Conservation (phyloP, 805 yeast genomes). For the Cyberlindnera maritima region DNA sequence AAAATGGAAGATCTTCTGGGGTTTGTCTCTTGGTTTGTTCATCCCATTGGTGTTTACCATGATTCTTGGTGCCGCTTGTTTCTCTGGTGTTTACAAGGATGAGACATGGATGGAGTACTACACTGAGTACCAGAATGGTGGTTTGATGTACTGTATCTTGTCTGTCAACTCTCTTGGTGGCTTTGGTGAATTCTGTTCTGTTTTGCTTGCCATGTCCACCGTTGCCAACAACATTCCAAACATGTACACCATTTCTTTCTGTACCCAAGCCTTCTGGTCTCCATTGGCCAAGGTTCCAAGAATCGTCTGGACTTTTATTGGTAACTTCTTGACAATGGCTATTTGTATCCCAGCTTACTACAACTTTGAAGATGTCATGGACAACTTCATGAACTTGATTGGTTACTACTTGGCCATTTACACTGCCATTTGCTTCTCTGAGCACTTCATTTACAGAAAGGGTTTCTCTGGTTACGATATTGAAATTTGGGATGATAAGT, state of each 20-base stretch:
- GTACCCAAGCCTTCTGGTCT: constrained; percentile 83
- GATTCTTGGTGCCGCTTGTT: constrained; percentile 85
- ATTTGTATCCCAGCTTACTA: constrained; percentile 88
- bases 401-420: constrained; percentile 90
- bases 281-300: constrained; percentile 76
- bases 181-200: constrained; percentile 88
- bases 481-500: constrained; percentile 55
- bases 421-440: constrained; percentile 70
- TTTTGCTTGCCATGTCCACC: constrained; percentile 78
- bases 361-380: constrained; percentile 68
- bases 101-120: constrained; percentile 49
- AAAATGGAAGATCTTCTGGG: constrained; percentile 56
- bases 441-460: constrained; percentile 76
- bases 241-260: constrained; percentile 85
- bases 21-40: constrained; percentile 61
- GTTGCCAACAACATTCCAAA: constrained; percentile 92
- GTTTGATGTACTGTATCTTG: constrained; percentile 74
- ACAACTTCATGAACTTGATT: constrained; percentile 86
- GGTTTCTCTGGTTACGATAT: constrained; percentile 62
- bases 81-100: constrained; percentile 56
- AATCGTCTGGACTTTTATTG: constrained; percentile 74
- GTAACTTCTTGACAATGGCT: constrained; percentile 75
- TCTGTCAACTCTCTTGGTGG: constrained; percentile 81
- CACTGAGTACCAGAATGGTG: constrained; percentile 63
- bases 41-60: constrained; percentile 70